Base-by-base conservation (phyloP, 305 asterid genomes). In the Euphrasia arctica region DNA sequence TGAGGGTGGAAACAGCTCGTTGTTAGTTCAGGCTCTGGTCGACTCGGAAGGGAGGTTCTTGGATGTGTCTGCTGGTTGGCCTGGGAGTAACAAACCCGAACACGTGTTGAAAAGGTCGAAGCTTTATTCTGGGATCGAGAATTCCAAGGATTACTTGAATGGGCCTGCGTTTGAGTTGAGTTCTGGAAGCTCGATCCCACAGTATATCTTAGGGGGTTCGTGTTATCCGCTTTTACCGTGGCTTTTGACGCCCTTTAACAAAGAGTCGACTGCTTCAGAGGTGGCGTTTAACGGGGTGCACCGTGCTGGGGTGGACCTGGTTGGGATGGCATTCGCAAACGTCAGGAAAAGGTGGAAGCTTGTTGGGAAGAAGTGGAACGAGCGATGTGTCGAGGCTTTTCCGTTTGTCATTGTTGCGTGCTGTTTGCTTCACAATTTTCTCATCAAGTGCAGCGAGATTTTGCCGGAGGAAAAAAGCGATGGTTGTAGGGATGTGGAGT, bases 21-120 rank as follows among this genome's bases (percentile, higher is more conserved):
- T 85, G 77, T 61, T 76, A 31, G 97, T 90, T 79, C 97, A 91
- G 63, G 98, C 91, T 64, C 77, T 91, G 75, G 95, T 91, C 54
- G 98, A 89, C 63, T 89, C 97, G 10, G 95, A 91, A 82, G 95
- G 96, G 52, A 85, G 98, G 74, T 91, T 91, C 72, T 75, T 89
- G 70, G 98, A 91, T 69, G 93, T 91, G 28, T 89, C 97, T 14
- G 92, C 93, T 34, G 96, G 95, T 1, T 91, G 98, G 96, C 98
- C 96, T 0, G 79, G 85, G 70, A 55, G 62, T 10, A 64, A 70
- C 76, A 79, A 32, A 47, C 87, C 96, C 0, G 82, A 77, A 36
- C 50, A 75, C 9, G 78, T 91, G 51, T 76, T 91, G 71, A 75
- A 75, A 74, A 62, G 78, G 34, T 85, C 98, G 11, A 85, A 81